Conservation (phyloP, 2,329 filamentous ascomycete species). For the Cadophora gregata region DNA sequence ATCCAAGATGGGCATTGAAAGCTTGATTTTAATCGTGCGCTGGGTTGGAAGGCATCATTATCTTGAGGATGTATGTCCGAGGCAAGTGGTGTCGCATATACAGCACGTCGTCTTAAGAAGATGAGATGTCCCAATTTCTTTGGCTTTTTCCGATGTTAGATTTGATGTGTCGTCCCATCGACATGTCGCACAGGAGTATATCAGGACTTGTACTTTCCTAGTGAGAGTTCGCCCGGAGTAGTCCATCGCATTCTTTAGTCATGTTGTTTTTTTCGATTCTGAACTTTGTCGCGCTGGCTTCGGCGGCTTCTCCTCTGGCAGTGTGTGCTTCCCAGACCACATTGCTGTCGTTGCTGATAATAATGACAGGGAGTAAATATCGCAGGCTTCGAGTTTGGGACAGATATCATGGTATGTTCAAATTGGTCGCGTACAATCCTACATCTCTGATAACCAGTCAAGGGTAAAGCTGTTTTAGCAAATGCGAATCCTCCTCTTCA, state of each 20-base stretch:
- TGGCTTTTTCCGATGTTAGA: not conserved
- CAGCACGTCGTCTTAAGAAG: constrained; percentile 13
- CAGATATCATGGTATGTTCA: constrained; percentile 32
- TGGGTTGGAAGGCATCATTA: not conserved
- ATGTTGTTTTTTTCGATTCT: constrained; percentile 25
- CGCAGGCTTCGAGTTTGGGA: constrained; percentile 39
- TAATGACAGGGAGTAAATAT: constrained; percentile 36
- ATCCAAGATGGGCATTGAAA: constrained; percentile 12
- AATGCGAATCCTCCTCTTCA: constrained; percentile 31
- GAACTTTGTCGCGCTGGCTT: constrained; percentile 19
- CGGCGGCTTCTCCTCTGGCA: constrained; percentile 29
- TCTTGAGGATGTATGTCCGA: no score
- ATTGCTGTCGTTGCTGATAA: not conserved
- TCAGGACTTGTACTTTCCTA: constrained; percentile 5
- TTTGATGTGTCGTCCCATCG: not conserved
- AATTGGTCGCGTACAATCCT: not conserved
- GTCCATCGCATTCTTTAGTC: constrained; percentile 20
- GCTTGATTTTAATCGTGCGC: constrained; percentile 7
- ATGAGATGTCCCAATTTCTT: constrained; percentile 14
- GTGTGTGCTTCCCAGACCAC: constrained; percentile 13
- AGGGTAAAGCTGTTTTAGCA: constrained; percentile 30
- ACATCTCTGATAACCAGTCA: not conserved
- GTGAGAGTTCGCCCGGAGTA: not conserved
- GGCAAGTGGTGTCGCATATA: constrained; percentile 23
- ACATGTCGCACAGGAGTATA: constrained; percentile 15